A percentile compares a stretch with the other conserved stretches of the same genome.
Evolutionary conservation across 768 basidiomycete species (phyloP).

Genomic region (Termitomyces sp.): DNA sequence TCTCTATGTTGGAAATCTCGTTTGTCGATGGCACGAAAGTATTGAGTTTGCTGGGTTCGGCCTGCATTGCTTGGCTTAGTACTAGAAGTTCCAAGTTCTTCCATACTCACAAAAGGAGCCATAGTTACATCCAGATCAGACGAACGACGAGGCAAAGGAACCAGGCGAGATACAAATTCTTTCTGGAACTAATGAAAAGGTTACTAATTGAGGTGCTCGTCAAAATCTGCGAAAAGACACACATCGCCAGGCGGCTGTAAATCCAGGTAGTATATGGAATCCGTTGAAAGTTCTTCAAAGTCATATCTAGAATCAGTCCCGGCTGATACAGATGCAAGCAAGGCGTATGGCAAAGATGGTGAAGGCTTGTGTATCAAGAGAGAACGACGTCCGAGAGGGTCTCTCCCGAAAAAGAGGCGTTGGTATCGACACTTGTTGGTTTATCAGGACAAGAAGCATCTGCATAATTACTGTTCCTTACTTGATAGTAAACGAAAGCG

Average conservation of each 20-base stretch:
- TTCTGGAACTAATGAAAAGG: conserved; percentile 1
- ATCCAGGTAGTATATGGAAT: conserved; percentile 53
- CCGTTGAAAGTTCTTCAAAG: conserved; percentile 62
- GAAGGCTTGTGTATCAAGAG: conserved; percentile 67
- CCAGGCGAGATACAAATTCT: conserved; percentile 12
- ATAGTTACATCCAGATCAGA: not conserved
- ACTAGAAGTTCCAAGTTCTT: not conserved
- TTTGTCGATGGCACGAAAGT: conserved; percentile 39
- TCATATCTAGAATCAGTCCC: conserved; percentile 42
- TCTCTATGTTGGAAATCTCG: conserved; percentile 29
- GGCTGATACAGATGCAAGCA: conserved; percentile 64
- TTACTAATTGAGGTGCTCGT: not conserved
- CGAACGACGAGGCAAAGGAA: conserved; percentile 13
- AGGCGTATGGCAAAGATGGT: conserved; percentile 41
- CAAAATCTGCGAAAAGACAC: not conserved
- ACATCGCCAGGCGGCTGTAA: conserved; percentile 18
- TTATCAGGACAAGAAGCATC: conserved; percentile 1
- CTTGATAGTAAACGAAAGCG: conserved; percentile 79
- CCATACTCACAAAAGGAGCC: conserved; percentile 26
- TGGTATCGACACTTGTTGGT: conserved; percentile 34
- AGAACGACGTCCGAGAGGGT: conserved; percentile 86
- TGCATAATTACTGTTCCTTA: conserved; percentile 24
- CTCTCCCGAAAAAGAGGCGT: conserved; percentile 69
- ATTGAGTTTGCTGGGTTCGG: conserved; percentile 43
- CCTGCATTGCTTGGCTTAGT: conserved; percentile 31